A percentile compares a stretch with the other conserved stretches of the same genome.
These are phyloP conservation scores for Annona squamosa DNA, from an alignment of 164 flowering plant genomes.

Conservation along the genomic window DNA sequence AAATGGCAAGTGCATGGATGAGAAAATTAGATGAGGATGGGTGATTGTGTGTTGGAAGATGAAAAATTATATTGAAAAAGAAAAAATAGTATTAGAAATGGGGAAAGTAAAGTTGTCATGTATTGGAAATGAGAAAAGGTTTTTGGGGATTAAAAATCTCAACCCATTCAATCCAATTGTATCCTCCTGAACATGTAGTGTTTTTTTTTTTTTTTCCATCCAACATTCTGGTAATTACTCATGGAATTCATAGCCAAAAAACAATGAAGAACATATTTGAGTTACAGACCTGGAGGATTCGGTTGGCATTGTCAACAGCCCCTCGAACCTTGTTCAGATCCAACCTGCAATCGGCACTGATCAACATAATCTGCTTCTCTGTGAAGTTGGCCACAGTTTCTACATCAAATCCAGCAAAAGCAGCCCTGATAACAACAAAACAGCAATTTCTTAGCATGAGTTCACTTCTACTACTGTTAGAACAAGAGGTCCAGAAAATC, in stretches of 20 bases:
- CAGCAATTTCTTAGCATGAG: background rate
- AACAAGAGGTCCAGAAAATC: background rate
- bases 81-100: too few species aligned
- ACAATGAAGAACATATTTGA: background rate
- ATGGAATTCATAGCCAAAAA: slow-evolving; percentile 2
- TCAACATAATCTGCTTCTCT: slow-evolving; percentile 52
- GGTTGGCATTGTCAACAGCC: slow-evolving; percentile 66
- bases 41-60: too few species aligned
- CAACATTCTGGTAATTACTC: background rate
- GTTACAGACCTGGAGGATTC: slow-evolving; percentile 62
- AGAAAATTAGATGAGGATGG: too few species aligned
- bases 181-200: too few species aligned
- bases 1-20: too few species aligned
- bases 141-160: too few species aligned
- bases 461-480: background rate
- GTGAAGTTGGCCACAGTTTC: slow-evolving; percentile 49
- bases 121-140: too few species aligned
- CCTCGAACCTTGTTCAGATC: slow-evolving; percentile 65
- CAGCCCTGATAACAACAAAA: slow-evolving; percentile 41
- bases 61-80: too few species aligned
- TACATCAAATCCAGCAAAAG: slow-evolving; percentile 71
- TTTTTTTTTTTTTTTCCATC: too few species aligned
- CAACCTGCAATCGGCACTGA: slow-evolving; percentile 44
- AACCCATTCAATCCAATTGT: too few species aligned
- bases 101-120: too few species aligned